These are phyloP conservation scores for Phytopythium delawarense DNA, from an alignment of 352 stramenopile genomes.

Conservation along the genomic window DNA sequence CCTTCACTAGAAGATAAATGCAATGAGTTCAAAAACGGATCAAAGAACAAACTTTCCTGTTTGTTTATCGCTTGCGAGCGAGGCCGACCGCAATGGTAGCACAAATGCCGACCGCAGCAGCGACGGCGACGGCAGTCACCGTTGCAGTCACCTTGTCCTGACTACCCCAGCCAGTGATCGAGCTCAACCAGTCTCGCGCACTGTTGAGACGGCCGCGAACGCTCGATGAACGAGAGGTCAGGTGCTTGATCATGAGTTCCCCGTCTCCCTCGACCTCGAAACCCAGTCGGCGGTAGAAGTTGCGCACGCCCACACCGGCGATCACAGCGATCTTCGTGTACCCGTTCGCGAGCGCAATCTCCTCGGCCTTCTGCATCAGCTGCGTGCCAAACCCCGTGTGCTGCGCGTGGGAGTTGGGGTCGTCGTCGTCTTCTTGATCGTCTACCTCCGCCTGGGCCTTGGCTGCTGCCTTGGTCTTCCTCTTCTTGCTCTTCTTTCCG, in stretches of 20 bases:
- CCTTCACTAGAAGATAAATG: neutral
- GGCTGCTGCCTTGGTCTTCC: constrained; percentile 11
- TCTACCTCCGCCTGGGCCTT: constrained; percentile 34
- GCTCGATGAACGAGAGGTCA: constrained; percentile 11
- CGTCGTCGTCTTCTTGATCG: constrained; percentile 13
- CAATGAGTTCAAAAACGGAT: neutral
- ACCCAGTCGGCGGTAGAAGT: constrained; percentile 88
- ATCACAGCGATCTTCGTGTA: constrained; percentile 88
- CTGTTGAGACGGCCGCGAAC: neutral
- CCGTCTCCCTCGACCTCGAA: constrained; percentile 86
- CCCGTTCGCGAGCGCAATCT: constrained; percentile 65
- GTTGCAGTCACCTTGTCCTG: neutral
- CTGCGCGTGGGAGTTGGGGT: constrained; percentile 59
- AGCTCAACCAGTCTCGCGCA: neutral
- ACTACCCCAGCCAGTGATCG: neutral
- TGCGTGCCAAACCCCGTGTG: constrained; percentile 88
- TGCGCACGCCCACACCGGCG: constrained; percentile 86
- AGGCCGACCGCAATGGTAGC: neutral
- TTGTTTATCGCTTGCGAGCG: neutral
- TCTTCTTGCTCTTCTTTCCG: constrained; percentile 8
- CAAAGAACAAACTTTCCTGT: neutral
- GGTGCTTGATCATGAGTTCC: constrained; percentile 85
- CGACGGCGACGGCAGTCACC: neutral
- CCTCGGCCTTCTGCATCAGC: constrained; percentile 79
- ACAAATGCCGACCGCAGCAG: neutral